Conservation (phyloP, 2,329 filamentous ascomycete genomes). For the Periconia digitata region DNA sequence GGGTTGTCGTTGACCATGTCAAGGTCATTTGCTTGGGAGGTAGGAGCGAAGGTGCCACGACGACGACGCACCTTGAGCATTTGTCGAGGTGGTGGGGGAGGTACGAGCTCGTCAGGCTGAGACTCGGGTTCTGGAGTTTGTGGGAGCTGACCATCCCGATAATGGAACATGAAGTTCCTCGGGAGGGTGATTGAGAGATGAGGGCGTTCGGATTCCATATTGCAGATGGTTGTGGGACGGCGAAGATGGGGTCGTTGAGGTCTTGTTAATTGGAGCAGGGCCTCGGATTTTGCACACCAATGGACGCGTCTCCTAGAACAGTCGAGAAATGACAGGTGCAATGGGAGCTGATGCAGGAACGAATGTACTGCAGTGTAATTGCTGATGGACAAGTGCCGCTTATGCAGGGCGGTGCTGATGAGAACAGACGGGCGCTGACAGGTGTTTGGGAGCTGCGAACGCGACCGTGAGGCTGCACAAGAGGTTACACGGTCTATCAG, state of each 20-base stretch:
- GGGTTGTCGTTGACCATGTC: slow-evolving; percentile 35
- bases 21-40: slow-evolving; percentile 19
- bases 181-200: slow-evolving; percentile 54
- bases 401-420: slow-evolving; percentile 30
- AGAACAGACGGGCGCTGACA: slow-evolving; percentile 26
- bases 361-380: slow-evolving; percentile 18
- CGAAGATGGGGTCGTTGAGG: slow-evolving; percentile 5
- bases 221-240: slow-evolving; percentile 9
- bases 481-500: slow-evolving; percentile 34
- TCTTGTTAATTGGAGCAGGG: slow-evolving; percentile 1
- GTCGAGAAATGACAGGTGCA: slow-evolving; percentile 9
- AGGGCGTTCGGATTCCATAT: slow-evolving; percentile 47
- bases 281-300: background rate
- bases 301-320: slow-evolving; percentile 2
- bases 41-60: slow-evolving; percentile 38
- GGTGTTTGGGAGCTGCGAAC: slow-evolving; percentile 38
- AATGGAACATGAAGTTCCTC: slow-evolving; percentile 53
- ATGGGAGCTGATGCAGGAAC: slow-evolving; percentile 27
- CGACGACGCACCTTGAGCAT: slow-evolving; percentile 53
- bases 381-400: slow-evolving; percentile 12
- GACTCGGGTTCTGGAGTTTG: slow-evolving; percentile 50
- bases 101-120: slow-evolving; percentile 37
- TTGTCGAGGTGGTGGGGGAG: slow-evolving; percentile 50
- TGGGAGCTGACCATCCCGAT: slow-evolving; percentile 48
- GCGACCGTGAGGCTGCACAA: slow-evolving; percentile 37